Percentiles rank a stretch among this genome's conserved stretches.
These are phyloP conservation scores for Sarocladiaceae sp. DNA, from an alignment of 2,329 filamentous ascomycete genomes.

Conservation along the genomic window DNA sequence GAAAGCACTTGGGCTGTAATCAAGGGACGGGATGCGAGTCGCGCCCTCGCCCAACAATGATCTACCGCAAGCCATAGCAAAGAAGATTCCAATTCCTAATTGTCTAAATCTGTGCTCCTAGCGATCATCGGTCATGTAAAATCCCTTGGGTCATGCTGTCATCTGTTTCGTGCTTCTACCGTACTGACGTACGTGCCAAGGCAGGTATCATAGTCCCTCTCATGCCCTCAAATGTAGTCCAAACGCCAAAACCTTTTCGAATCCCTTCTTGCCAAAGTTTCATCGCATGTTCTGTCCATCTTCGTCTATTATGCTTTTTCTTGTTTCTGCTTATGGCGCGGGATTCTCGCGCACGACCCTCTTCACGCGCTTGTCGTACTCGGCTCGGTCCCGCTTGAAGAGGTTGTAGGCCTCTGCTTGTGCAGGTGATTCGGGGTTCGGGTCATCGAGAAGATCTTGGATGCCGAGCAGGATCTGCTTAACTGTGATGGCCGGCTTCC, in stretches of 20 bases:
- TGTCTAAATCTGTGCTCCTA: conserved; percentile 3
- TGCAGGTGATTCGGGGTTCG: conserved; percentile 93
- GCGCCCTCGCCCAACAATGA: no score
- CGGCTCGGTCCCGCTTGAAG: conserved; percentile 81
- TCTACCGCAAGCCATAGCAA: no score
- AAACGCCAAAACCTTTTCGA: conserved; percentile 8
- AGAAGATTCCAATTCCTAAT: neutral
- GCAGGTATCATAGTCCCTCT: neutral
- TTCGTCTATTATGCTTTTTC: neutral
- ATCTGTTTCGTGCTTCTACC: neutral
- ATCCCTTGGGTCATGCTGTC: neutral
- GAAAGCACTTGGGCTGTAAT: no score
- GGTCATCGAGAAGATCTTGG: conserved; percentile 91
- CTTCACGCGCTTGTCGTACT: conserved; percentile 86
- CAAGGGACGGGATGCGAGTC: no score
- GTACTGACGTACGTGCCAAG: neutral
- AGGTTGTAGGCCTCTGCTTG: conserved; percentile 97
- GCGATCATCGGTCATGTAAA: neutral
- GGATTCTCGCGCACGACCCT: conserved; percentile 88
- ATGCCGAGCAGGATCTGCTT: conserved; percentile 97
- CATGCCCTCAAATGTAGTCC: conserved; percentile 4
- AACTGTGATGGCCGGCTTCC: conserved; percentile 97
- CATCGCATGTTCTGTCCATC: neutral
- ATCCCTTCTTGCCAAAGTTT: neutral
- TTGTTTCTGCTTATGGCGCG: conserved; percentile 51